These are phyloP conservation scores for Lasiodiplodia gonubiensis DNA, from an alignment of 2,329 filamentous ascomycete species.

Conservation along the genomic window DNA sequence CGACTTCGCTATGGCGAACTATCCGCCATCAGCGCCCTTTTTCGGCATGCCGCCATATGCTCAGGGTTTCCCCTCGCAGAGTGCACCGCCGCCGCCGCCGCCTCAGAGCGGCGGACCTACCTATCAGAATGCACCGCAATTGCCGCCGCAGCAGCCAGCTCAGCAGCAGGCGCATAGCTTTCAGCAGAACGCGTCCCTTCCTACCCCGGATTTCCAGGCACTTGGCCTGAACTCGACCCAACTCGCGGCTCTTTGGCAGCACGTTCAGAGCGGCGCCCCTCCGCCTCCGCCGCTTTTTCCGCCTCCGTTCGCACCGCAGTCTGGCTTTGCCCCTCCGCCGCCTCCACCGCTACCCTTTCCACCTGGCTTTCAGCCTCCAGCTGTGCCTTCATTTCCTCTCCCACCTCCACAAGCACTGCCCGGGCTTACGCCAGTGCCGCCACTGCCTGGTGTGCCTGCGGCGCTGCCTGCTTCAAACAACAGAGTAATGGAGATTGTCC, in stretches of 20 bases:
- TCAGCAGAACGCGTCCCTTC: conserved; percentile 35
- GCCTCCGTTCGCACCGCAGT: conserved; percentile 36
- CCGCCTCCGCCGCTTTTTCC: conserved; percentile 38
- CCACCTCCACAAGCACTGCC: conserved; percentile 14
- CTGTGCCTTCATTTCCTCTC: conserved; percentile 7
- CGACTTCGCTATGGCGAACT: conserved; percentile 27
- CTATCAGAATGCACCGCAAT: conserved; percentile 18
- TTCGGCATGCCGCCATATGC: conserved; percentile 19
- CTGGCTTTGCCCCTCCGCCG: conserved; percentile 34
- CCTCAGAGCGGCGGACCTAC: not conserved
- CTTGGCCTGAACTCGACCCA: conserved; percentile 25
- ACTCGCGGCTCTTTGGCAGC: conserved; percentile 23
- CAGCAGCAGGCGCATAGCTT: conserved; percentile 26
- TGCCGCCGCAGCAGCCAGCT: conserved; percentile 15
- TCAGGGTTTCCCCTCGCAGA: conserved; percentile 16
- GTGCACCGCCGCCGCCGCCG: conserved; percentile 7
- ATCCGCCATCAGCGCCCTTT: conserved; percentile 24
- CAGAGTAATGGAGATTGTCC: conserved; percentile 40
- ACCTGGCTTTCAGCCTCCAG: conserved; percentile 31
- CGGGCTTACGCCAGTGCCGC: conserved; percentile 8
- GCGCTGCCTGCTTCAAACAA: conserved; percentile 31
- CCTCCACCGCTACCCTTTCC: conserved; percentile 35
- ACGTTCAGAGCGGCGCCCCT: conserved; percentile 29
- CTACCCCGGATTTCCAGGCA: conserved; percentile 32
- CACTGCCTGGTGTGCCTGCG: conserved; percentile 30